Evolutionary conservation across 805 yeast species (phyloP).

Genomic region (Schizosaccharomyces osmophilus): DNA sequence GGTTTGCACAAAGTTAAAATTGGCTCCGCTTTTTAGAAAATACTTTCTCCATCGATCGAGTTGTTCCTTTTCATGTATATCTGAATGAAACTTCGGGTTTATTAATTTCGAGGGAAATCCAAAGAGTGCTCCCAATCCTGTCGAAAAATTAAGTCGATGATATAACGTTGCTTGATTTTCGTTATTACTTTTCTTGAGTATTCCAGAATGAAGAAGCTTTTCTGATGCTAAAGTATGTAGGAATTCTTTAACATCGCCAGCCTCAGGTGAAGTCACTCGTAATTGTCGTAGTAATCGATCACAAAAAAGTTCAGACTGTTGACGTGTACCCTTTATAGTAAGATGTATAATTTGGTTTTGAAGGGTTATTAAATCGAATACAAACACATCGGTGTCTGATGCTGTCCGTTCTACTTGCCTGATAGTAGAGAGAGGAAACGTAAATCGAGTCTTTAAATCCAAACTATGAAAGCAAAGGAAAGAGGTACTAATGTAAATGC

Average conservation of each 20-base stretch:
- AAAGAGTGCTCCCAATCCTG: too few species aligned
- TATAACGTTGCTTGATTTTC: too few species aligned
- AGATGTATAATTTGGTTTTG: neutral
- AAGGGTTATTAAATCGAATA: neutral
- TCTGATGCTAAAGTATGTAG: neutral
- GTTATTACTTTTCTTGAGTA: neutral
- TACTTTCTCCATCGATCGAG: conserved; percentile 56
- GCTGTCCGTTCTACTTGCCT: neutral
- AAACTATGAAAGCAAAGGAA: neutral
- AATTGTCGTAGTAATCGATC: neutral
- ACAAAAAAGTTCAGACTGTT: neutral
- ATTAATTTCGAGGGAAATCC: too few species aligned
- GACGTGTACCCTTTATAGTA: neutral
- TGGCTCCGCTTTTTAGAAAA: conserved; percentile 61
- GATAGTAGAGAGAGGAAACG: neutral
- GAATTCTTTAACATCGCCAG: neutral
- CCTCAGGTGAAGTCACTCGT: neutral
- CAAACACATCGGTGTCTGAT: neutral
- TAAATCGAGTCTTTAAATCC: neutral
- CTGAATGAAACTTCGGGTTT: too few species aligned
- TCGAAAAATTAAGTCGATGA: too few species aligned
- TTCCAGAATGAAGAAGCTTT: neutral
- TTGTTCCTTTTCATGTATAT: too few species aligned
- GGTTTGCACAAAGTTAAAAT: conserved; percentile 47
- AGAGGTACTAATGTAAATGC: neutral